Base-by-base conservation (phyloP, 176 grass and related monocot species). In the Melocanna baccifera region DNA sequence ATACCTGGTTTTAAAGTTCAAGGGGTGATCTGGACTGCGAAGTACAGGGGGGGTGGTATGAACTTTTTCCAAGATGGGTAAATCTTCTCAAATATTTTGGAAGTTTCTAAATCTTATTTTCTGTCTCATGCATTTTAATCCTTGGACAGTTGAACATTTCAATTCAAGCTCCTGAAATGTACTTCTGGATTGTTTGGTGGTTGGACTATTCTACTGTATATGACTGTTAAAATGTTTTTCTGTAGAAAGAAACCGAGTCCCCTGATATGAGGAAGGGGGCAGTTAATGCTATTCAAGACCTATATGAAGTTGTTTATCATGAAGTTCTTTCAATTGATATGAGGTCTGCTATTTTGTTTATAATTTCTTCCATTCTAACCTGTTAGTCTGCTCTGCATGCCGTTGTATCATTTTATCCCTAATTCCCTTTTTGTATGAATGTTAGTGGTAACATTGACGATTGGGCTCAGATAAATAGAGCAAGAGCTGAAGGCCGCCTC, bases 231-330 rank as follows among this genome's bases (percentile, higher is more conserved):
- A 41, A 48, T 68, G 12, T 3, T 79, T 4, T 88, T 90, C 84
- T 68, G n/a, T 78, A 98, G 96, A 91, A 86, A 82, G 75, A 78
- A 16, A 70, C 90, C 1, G 93, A 95, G 64, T 82, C 85, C n/a
- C 16, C 32, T 87, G 91, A 95, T 59, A 71, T 91, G 79, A 83
- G 65, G 75, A 86, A 84, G 23, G 96, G 96, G 48, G 91, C 88
- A 43, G 72, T 98, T 64, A 98, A 87, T 85, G 96, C 93, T 62
- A 86, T 95, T 75, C 93, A 95, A 69, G 96, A 98, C 74, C 72
- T 98, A 39, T 90, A 93, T 75, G 96, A 98, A 85, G 93, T 92
- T 87, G 77, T 98, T 92, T 83, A 88, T 62, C 92, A 85, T 61
- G 92, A 95, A 78, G 79, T 91, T 64, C 73, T 98, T 52, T 75